Percentiles rank a stretch among this genome's conserved stretches.
These are phyloP conservation scores for Pulveroboletus sp. DNA, from an alignment of 768 basidiomycete species.

Conservation along the genomic window DNA sequence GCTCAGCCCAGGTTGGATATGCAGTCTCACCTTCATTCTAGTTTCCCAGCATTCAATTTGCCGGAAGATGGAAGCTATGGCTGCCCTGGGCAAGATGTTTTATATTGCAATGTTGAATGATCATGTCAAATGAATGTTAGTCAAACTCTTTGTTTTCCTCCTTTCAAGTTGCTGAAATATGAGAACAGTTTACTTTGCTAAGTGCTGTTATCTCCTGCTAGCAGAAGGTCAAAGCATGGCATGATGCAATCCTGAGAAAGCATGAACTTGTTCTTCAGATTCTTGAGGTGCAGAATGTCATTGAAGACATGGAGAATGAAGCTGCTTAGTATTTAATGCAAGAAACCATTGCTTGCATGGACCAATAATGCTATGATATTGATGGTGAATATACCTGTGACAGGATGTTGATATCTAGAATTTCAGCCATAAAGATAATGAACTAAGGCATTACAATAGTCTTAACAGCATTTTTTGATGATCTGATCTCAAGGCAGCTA, in stretches of 20 bases:
- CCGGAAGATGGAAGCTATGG: neutral
- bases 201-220: neutral
- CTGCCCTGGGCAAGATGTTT: neutral
- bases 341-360: neutral
- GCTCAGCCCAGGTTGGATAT: no score
- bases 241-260: no score
- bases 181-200: neutral
- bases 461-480: neutral
- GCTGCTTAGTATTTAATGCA: neutral
- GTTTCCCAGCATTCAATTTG: neutral
- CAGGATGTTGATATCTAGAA: neutral
- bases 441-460: neutral
- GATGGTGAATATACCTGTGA: neutral
- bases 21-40: neutral
- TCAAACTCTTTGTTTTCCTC: neutral
- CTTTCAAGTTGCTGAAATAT: neutral
- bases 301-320: neutral
- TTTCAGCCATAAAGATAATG: neutral
- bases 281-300: neutral
- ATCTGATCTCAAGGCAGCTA: neutral
- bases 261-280: no score
- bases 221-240: neutral
- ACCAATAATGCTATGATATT: neutral
- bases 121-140: neutral
- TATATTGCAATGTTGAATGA: neutral